A percentile compares a stretch with the other conserved stretches of the same genome.
phyloP scores from a whole-genome alignment of 139 green algal species.

The Coccomyxa sp. region DNA sequence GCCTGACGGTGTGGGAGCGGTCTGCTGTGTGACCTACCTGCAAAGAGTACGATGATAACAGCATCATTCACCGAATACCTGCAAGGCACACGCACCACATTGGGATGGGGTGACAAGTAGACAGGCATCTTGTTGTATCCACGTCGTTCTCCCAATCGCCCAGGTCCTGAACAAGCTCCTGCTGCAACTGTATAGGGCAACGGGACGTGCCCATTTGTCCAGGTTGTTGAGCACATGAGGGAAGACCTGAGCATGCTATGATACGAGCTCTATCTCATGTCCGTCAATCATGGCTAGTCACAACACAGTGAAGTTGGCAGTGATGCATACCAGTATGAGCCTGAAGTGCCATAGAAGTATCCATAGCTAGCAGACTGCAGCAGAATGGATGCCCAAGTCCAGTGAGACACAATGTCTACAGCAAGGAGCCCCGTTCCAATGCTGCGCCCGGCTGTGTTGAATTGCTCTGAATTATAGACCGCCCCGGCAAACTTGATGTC shows the following conservation, averaged over 20 bases:
- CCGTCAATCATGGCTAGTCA: too few relatives aligned
- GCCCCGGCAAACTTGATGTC: constrained; percentile 17
- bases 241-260: too few relatives aligned
- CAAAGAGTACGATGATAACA: constrained; percentile 88
- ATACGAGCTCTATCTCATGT: too few relatives aligned
- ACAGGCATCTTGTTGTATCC: too few relatives aligned
- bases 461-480: constrained; percentile 24
- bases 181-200: too few relatives aligned
- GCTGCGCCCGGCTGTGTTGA: constrained; percentile 61
- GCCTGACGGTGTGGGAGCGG: too few relatives aligned
- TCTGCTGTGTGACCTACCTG: too few relatives aligned
- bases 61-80: constrained; percentile 82
- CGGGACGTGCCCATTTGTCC: too few relatives aligned
- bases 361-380: constrained; percentile 43
- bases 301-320: not conserved
- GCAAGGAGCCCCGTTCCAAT: constrained; percentile 60
- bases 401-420: constrained; percentile 18
- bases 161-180: too few relatives aligned
- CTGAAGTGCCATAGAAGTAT: constrained; percentile 41
- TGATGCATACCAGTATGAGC: constrained; percentile 31
- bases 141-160: too few relatives aligned
- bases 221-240: too few relatives aligned
- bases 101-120: too few relatives aligned
- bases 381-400: constrained; percentile 60
- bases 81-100: not conserved